Conservation (phyloP, 768 basidiomycete species). For the Kwoniella europaea region DNA sequence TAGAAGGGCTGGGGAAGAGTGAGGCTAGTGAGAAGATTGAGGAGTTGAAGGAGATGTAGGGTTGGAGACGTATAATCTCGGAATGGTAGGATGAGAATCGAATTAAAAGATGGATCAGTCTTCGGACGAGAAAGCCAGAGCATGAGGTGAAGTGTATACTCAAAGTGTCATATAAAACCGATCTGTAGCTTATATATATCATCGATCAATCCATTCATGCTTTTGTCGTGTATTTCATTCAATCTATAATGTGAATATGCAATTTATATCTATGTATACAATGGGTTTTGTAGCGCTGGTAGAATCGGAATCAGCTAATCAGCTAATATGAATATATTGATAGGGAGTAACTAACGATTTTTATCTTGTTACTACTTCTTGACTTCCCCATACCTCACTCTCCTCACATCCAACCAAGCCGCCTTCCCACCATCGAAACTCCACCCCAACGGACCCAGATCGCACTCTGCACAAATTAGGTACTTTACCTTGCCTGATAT, state of each 20-base stretch:
- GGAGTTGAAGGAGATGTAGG: slow-evolving; percentile 44
- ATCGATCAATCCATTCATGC: no score
- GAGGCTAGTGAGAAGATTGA: slow-evolving; percentile 57
- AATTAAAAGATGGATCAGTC: no score
- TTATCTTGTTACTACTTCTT: not conserved
- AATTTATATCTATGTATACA: slow-evolving; percentile 9
- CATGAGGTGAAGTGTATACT: no score
- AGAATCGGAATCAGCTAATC: not conserved
- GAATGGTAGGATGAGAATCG: no score
- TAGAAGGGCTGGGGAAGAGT: slow-evolving; percentile 45
- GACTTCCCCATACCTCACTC: slow-evolving; percentile 47
- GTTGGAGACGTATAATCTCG: not conserved
- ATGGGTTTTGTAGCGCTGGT: not conserved
- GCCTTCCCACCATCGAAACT: slow-evolving; percentile 56
- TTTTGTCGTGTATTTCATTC: not conserved
- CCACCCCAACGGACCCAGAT: slow-evolving; percentile 59
- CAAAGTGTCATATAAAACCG: no score
- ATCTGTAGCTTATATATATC: slow-evolving; percentile 6
- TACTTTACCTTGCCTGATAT: slow-evolving; percentile 49
- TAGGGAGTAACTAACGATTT: not conserved
- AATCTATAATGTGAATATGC: not conserved
- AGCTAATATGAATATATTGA: not conserved
- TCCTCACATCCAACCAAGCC: slow-evolving; percentile 53
- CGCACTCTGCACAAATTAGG: slow-evolving; percentile 59
- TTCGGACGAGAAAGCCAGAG: no score